Conservation (phyloP, 1,139 yeast genomes). For the Lodderomyces jiufengensis region DNA sequence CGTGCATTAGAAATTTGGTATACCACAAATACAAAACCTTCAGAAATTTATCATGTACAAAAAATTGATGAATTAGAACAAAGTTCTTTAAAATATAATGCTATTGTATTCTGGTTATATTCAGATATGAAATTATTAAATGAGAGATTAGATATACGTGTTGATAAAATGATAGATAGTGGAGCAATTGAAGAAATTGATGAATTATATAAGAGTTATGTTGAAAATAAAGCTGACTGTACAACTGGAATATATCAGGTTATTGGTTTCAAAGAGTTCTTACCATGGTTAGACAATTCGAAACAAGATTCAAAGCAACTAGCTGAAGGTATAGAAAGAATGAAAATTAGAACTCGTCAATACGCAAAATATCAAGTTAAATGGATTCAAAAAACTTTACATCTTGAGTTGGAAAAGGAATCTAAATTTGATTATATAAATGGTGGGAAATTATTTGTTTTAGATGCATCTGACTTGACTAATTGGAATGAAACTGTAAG, state of each 20-base stretch:
- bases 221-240: constrained; percentile 33
- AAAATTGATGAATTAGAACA: constrained; percentile 39
- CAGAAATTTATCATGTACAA: constrained; percentile 68
- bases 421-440: constrained; percentile 43
- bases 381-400: constrained; percentile 77
- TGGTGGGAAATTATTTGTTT: constrained; percentile 62
- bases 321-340: constrained; percentile 53
- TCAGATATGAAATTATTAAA: constrained; percentile 61
- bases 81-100: constrained; percentile 55
- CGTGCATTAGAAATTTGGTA: constrained; percentile 80
- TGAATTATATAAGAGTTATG: constrained; percentile 49
- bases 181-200: constrained; percentile 72
- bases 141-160: constrained; percentile 67
- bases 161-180: constrained; percentile 70
- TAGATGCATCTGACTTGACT: constrained; percentile 72
- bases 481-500: constrained; percentile 59
- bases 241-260: constrained; percentile 91
- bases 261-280: constrained; percentile 90
- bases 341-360: constrained; percentile 82
- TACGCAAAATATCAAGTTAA: constrained; percentile 90
- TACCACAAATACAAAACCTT: constrained; percentile 63
- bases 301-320: neutral
- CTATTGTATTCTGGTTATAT: constrained; percentile 81
- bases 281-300: constrained; percentile 60
- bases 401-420: constrained; percentile 58